Evolutionary conservation across 2,329 filamentous ascomycete genomes (phyloP), one percentile per base, ranked within the genome.

Genomic region (Calonectria ilicicola): DNA sequence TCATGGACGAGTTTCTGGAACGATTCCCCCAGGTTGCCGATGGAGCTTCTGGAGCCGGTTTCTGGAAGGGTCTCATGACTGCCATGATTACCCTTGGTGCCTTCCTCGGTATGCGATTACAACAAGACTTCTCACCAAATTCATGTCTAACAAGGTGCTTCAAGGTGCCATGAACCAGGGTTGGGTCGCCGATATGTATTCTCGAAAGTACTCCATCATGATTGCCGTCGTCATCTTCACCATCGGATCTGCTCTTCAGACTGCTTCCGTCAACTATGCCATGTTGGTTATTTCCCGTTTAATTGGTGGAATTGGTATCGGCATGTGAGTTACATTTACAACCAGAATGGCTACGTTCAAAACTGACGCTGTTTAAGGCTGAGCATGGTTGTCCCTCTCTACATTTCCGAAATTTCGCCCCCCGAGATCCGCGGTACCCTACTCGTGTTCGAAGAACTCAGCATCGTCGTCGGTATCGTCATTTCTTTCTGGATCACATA

Each of bases 1-100:
- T 82, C 47, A 83, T 85, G 83, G 76, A 80, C n/a, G 65, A 80
- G 46, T 84, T 84, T 60, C 76, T 80, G 42, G 72, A 79, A 14
- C 76, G 78, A 0, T 85, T 85, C 70, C 77, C 79, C 3, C 76
- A 83, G 32, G 82, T 84, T 0, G 78, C 81, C 0, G 78, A 82
- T 8, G 65, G 71, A 2, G 83, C 81, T 7, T 78, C 83, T 9
- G 86, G 86, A 2, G 83, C 84, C 3, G 85, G 86, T 5, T 79
- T 80, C 56, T 76, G 77, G 53, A 78, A 77, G 23, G 80, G 87
- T 27, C 88, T 88, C 82, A 87, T 88, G 74, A 86, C 88, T 6
- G 88, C 87, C 38, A 87, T 85, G n/a, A 80, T 89, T 8, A 80
- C 87, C 3, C 80, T 89, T 0, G 82, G 85, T 67, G 87, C 87